Base-by-base conservation (phyloP, 1,284 basidiomycete genomes). In the Pseudozyma pruni region DNA sequence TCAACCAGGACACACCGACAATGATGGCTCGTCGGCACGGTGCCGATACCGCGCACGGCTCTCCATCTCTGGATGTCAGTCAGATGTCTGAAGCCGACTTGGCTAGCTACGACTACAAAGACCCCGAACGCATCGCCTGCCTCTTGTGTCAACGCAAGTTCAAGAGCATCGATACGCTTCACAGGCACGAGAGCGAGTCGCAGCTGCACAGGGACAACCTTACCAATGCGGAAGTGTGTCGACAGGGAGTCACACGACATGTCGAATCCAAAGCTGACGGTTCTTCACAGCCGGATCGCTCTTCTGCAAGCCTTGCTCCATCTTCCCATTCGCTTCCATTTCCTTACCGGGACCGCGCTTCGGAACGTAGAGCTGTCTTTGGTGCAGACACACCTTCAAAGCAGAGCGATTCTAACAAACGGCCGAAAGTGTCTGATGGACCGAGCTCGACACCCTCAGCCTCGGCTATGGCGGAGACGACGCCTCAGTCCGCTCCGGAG, bases 131-230 rank as follows among this genome's bases (percentile, higher is more conserved):
- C 37, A 53, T 58, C 22, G 63, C 69, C 19, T 72, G 69, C 23
- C 63, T 72, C n/a, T 32, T 72, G 17, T 72, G 69, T n/a, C 69
- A 72, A 31, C 58, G 69, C 46, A 66, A 72, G 23, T 66, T 72
- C 59, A 72, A 67, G 34, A 54, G 44, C 40, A 5, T 62, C 35
- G 69, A 72, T 16, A 63, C 62, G 14, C 56, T 72, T 29, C 37
- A 50, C n/a, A 33, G 56, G 14, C 69, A 72, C 39, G 47, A 47
- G 23, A 54, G 10, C 20, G 63, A 67, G 33, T 72, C 69, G 1
- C 50, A 62, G 37, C 52, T 72, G 33, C 69, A 72, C 49, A 58
- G 49, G 46, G 37, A 52, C 31, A 71, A 71, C 25, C 68, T 71
- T 7, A 45, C 46, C 13, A 52, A 46, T 32, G 20, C 42, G 25